Base-by-base conservation (phyloP, 441 rosid genomes). In the Jatropha podagrica region DNA sequence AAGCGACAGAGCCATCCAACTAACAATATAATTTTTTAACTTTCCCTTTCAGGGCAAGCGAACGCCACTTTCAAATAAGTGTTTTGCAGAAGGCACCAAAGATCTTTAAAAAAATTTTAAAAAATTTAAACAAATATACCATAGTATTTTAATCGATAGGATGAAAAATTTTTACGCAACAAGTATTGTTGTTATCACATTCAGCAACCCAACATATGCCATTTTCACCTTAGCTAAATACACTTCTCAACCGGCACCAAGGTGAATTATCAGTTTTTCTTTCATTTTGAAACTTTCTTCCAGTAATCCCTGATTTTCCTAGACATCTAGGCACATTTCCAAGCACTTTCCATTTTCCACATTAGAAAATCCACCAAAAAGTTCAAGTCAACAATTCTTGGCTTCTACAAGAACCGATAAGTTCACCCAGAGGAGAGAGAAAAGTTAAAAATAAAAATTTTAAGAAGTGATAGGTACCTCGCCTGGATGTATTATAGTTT, bases 401-500 rank as follows among this genome's bases (percentile, higher is more conserved):
- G 40, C 20, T 49, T 51, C 59, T 27, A 32, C 9, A 49, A 48
- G 60, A 32, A 38, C 18, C 60, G 38, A 37, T 10, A 42, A 74
- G 3, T 7, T 44, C 27, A 12, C 20, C 40, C 26, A 14, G 6
- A 58, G 26, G 55, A 18, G n/a, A 60, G 38, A 4, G 54, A 60
- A 27, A 10, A 55, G 42, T 48, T 65, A 62, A 14, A 74, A 26
- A 61, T 5, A 18, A 41, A 62, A 61, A 8, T 4, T 27, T 3
- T 40, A 61, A 20, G 56, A 38, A 54, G 49, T 13, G 4, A 61
- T n/a, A 65, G 65, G 59, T 77, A 92, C 98, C 95, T 94, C 98
- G 70, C 98, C 97, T 60, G 98, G 98, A 88, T 94, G 98, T 79
- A 92, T 85, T 72, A 92, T 89, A 62, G 97, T 94, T 84, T 92